These are phyloP conservation scores for Ocimum tenuiflorum DNA, from an alignment of 257 asterid species.

Conservation along the genomic window DNA sequence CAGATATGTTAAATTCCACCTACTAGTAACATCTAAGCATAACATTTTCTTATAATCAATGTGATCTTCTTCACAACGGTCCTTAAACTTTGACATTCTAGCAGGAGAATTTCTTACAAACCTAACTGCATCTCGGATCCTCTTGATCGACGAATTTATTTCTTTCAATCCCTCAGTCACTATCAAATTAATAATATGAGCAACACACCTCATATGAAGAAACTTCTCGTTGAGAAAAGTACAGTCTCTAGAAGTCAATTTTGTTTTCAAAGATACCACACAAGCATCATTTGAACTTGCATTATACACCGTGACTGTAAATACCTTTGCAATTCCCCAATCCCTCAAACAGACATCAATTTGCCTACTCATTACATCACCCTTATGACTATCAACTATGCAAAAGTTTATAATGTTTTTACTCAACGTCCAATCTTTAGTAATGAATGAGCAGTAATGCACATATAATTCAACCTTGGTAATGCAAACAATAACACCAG, in stretches of 20 bases:
- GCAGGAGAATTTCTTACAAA: neutral
- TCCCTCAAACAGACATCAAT: neutral
- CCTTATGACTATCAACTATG: neutral
- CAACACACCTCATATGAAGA: neutral
- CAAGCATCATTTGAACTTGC: neutral
- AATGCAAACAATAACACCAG: too few relatives aligned
- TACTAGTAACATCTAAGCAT: neutral
- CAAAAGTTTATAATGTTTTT: too few relatives aligned
- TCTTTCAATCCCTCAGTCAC: neutral
- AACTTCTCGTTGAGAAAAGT: too few relatives aligned
- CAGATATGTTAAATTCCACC: neutral
- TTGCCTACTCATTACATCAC: neutral
- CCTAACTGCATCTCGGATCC: too few relatives aligned
- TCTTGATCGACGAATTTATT: too few relatives aligned
- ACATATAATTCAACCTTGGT: too few relatives aligned
- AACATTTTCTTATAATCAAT: neutral
- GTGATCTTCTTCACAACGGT: neutral
- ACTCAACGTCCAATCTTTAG: too few relatives aligned
- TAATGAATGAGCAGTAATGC: too few relatives aligned
- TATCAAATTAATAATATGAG: too few relatives aligned
- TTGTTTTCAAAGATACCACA: too few relatives aligned
- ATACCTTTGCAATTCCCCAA: neutral
- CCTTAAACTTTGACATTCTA: neutral
- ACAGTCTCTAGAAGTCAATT: neutral
- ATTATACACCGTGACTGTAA: neutral